Conservation (phyloP, 306 rosid species). For the Quercus glauca region DNA sequence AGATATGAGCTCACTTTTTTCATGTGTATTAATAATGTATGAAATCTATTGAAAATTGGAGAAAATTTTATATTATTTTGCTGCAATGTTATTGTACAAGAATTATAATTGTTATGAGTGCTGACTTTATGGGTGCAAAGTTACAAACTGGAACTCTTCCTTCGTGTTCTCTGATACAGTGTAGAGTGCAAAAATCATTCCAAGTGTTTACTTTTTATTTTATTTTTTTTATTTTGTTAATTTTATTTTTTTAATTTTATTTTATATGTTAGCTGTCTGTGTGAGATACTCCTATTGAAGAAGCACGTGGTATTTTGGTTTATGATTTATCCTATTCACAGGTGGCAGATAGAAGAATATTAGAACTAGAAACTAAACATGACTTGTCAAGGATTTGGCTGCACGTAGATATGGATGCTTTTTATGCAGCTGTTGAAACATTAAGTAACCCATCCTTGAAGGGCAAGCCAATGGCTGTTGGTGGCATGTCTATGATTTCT, state of each 20-base stretch:
- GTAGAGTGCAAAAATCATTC: background rate
- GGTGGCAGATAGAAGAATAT: slow-evolving; percentile 66
- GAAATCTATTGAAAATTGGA: background rate
- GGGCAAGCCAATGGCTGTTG: slow-evolving; percentile 93
- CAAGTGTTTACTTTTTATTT: background rate
- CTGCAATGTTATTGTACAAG: background rate
- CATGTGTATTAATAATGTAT: background rate
- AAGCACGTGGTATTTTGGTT: background rate
- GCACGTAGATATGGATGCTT: slow-evolving; percentile 99
- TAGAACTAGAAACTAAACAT: slow-evolving; percentile 72
- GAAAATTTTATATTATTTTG: background rate
- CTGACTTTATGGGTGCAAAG: background rate
- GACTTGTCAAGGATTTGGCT: slow-evolving; percentile 87
- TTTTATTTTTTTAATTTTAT: too few species aligned
- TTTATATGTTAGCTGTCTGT: background rate
- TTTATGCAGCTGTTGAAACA: slow-evolving; percentile 96
- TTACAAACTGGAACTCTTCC: background rate
- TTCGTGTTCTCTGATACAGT: background rate
- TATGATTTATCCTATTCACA: slow-evolving; percentile 18
- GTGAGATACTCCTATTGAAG: background rate
- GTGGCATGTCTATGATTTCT: slow-evolving; percentile 85
- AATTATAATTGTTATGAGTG: background rate
- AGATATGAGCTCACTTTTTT: too few species aligned
- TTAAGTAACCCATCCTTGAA: slow-evolving; percentile 62
- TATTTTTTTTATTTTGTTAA: background rate